phyloP scores from a whole-genome alignment of 192 early-diverging fungal genomes.

The Coemansia sp. region DNA sequence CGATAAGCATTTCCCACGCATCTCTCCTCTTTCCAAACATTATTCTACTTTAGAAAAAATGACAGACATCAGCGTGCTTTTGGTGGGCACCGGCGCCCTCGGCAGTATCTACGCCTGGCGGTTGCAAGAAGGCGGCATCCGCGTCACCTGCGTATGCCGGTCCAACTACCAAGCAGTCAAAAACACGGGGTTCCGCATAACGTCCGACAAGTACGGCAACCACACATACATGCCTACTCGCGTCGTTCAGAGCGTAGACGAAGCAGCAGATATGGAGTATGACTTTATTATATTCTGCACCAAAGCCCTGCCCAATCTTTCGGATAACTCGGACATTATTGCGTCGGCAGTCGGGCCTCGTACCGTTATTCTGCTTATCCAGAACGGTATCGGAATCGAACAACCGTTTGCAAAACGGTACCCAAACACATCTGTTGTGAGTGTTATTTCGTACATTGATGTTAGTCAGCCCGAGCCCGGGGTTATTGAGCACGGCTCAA shows the following conservation, averaged over 20 bases:
- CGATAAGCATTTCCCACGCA: slow-evolving; percentile 1
- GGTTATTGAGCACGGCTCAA: slow-evolving; percentile 55
- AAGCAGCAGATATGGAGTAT: slow-evolving; percentile 54
- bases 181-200: slow-evolving; percentile 57
- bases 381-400: slow-evolving; percentile 73
- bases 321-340: slow-evolving; percentile 60
- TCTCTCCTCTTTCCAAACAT: not conserved
- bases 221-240: slow-evolving; percentile 56
- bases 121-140: slow-evolving; percentile 50
- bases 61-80: slow-evolving; percentile 22
- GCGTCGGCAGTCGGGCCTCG: slow-evolving; percentile 52
- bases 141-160: slow-evolving; percentile 65
- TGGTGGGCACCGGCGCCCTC: slow-evolving; percentile 72
- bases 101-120: slow-evolving; percentile 67
- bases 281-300: slow-evolving; percentile 66
- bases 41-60: too few relatives aligned
- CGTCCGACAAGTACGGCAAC: slow-evolving; percentile 58
- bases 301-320: slow-evolving; percentile 66
- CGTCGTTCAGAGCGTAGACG: slow-evolving; percentile 49
- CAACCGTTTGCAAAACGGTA: slow-evolving; percentile 58
- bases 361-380: slow-evolving; percentile 65
- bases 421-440: slow-evolving; percentile 62
- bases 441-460: slow-evolving; percentile 64
- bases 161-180: slow-evolving; percentile 64
- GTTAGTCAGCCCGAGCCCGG: slow-evolving; percentile 59